Evolutionary conservation across 202 grass and related monocot species (phyloP).

Genomic region (Eragrostis tef): DNA sequence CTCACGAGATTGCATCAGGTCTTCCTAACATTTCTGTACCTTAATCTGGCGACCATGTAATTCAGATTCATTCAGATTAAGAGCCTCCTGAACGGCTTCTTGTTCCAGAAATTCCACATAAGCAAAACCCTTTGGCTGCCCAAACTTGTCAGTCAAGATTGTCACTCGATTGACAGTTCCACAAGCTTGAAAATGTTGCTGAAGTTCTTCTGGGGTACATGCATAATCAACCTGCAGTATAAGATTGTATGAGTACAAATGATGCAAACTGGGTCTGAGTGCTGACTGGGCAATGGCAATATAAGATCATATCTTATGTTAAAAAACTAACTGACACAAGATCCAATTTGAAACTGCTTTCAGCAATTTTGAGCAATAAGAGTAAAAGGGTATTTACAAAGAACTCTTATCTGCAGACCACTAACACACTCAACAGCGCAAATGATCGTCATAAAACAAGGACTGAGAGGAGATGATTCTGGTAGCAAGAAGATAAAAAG

Average conservation of each 20-base stretch:
- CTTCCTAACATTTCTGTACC: constrained; percentile 35
- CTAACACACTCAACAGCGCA: not conserved
- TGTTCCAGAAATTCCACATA: constrained; percentile 91
- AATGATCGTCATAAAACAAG: not conserved
- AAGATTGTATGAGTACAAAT: constrained; percentile 12
- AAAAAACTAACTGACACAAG: constrained; percentile 4
- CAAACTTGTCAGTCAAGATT: constrained; percentile 89
- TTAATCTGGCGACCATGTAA: constrained; percentile 93
- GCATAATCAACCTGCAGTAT: constrained; percentile 82
- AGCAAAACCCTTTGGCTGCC: constrained; percentile 93
- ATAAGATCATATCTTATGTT: not conserved
- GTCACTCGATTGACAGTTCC: constrained; percentile 94
- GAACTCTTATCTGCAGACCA: not conserved
- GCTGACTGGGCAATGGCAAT: not conserved
- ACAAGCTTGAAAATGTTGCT: constrained; percentile 93
- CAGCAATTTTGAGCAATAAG: not conserved
- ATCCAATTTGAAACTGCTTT: not conserved
- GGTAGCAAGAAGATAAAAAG: not conserved
- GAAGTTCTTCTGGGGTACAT: constrained; percentile 86
- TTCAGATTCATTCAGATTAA: constrained; percentile 83
- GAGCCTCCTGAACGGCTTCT: constrained; percentile 79
- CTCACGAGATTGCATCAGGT: not conserved
- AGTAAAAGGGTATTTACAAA: not conserved
- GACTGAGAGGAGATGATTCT: not conserved
- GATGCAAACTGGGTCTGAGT: not conserved